Base-by-base conservation (phyloP, 768 basidiomycete genomes). In the Russula abietina region DNA sequence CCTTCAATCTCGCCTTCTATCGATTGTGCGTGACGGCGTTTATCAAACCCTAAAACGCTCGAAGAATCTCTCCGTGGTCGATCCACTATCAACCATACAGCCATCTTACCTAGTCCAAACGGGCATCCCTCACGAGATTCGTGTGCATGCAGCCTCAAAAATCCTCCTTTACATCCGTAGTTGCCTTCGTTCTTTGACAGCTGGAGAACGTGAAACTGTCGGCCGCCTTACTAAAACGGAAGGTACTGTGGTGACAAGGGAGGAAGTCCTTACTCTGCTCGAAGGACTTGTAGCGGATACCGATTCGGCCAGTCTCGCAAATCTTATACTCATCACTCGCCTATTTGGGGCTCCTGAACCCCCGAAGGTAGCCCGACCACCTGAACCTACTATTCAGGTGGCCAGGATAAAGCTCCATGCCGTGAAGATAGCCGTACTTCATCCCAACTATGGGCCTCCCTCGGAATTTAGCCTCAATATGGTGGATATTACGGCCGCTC, bases 81-180 rank as follows among this genome's bases (percentile, higher is more conserved):
- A 93, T 70, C 88, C 90, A 9, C 77, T 91, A 16, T 93, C 92
- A 24, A 84, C 89, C 36, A 90, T 85, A 33, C 90, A 93, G 53
- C 89, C 91, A 7, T 93, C 91, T 2, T 91, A 84, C 70, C 79
- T 95, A 38, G 83, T 94, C 28, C 91, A 91, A 70, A 82, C 79
- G 50, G 91, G 91, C 5, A 73, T 79, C 10, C 87, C 90, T 9
- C 81, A 87, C 51, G 71, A 78, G 39, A 71, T 92, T 54, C 88
- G 93, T 28, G 81, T 81, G 28, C 86, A 90, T 65, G 74, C 81
- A 0, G 79, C 81, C 1, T 93, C 93, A 78, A 86, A 84, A 67
- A 83, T 95, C 56, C 75, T 95, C 24, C 85, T 89, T 64, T 87
- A 92, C 69, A 78, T 96, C 30, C 86, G 93, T 48, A 81, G 83